A percentile compares a stretch with the other conserved stretches of the same genome.
phyloP scores from a whole-genome alignment of 2,329 filamentous ascomycete genomes.

The Calonectria naviculata region DNA sequence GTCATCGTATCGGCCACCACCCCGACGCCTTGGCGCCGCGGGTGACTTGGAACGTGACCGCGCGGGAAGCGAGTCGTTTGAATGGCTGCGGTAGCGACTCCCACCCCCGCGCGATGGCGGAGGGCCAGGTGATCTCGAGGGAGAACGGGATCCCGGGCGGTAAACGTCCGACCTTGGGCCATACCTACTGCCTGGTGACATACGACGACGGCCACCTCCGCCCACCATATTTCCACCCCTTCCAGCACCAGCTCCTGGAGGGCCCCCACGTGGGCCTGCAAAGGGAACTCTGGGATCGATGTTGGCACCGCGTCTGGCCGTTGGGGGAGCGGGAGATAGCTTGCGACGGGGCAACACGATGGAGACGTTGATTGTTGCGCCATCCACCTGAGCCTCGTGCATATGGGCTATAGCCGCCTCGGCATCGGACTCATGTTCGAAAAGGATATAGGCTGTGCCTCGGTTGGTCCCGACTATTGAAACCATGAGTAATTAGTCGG shows the following conservation, averaged over 20 bases:
- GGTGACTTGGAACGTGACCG: constrained; percentile 60
- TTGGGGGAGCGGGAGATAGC: constrained; percentile 83
- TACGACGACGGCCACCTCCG: constrained; percentile 50
- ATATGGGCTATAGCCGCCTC: constrained; percentile 93
- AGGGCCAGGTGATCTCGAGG: constrained; percentile 55
- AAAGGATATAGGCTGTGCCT: constrained; percentile 94
- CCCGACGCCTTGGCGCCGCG: constrained; percentile 45
- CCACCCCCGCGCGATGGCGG: constrained; percentile 48
- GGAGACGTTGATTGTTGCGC: constrained; percentile 83
- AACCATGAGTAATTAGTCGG: constrained; percentile 23
- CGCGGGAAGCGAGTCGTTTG: constrained; percentile 57
- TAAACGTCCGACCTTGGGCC: constrained; percentile 67
- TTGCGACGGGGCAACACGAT: constrained; percentile 88
- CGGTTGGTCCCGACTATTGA: constrained; percentile 83
- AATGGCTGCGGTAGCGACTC: constrained; percentile 58
- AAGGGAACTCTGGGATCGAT: constrained; percentile 61
- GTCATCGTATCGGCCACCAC: constrained; percentile 45
- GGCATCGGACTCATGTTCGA: constrained; percentile 79
- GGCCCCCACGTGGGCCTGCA: constrained; percentile 46
- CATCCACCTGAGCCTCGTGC: constrained; percentile 97
- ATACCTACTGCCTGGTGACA: constrained; percentile 49
- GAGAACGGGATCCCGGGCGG: constrained; percentile 68
- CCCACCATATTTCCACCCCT: constrained; percentile 47
- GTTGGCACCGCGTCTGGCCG: constrained; percentile 71
- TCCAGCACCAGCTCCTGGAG: constrained; percentile 33